phyloP scores from a whole-genome alignment of 2,329 filamentous ascomycete genomes.

The Talaromyces islandicus region DNA sequence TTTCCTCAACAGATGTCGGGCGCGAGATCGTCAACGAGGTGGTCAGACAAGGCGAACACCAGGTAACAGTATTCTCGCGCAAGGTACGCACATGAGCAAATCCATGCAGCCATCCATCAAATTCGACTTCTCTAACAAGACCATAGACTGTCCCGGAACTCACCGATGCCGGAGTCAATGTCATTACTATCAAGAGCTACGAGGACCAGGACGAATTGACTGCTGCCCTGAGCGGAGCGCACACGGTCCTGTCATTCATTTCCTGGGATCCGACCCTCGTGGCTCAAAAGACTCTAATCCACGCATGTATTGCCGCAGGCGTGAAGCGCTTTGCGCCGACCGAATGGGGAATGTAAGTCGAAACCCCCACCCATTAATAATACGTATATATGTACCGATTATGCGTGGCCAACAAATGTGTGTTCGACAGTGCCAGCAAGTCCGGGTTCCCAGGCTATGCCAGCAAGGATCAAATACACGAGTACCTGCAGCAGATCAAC shows the following conservation, averaged over 20 bases:
- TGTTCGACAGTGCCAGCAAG: neutral
- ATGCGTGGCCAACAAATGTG: neutral
- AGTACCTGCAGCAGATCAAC: neutral
- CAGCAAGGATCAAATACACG: neutral
- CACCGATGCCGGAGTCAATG: neutral
- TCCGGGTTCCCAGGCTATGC: neutral
- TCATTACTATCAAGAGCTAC: constrained; percentile 1
- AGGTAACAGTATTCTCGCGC: neutral
- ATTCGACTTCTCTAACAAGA: neutral
- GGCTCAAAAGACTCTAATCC: constrained; percentile 6
- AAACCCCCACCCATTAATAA: neutral
- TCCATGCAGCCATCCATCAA: neutral
- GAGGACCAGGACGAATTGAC: neutral
- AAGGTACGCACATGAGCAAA: neutral
- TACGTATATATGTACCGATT: too few species aligned
- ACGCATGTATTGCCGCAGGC: neutral
- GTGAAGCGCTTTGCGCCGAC: constrained; percentile 8
- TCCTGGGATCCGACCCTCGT: neutral
- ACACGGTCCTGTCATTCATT: constrained; percentile 6
- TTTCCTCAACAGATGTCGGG: neutral
- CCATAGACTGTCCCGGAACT: neutral
- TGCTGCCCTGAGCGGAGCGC: neutral
- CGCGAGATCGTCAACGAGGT: neutral
- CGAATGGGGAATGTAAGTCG: constrained; percentile 3
- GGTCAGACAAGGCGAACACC: neutral